Conservation (phyloP, 208 protist species). For the Tetramitus jugosus region DNA sequence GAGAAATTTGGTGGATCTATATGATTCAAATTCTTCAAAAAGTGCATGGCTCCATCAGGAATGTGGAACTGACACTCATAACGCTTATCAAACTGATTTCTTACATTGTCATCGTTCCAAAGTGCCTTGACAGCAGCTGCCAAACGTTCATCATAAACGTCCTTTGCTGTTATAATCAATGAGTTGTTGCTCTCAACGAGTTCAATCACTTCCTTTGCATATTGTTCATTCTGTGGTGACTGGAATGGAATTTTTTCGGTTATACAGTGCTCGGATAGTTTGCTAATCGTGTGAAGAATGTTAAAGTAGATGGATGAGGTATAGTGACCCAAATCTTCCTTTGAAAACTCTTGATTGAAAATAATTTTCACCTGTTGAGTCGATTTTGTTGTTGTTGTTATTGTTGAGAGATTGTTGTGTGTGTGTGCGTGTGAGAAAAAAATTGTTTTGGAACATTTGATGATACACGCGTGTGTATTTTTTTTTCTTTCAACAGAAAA, state of each 20-base stretch:
- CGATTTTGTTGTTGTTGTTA: too few species aligned
- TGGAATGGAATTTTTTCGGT: background rate
- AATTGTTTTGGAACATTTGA: too few species aligned
- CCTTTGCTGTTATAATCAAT: background rate
- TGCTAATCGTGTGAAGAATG: background rate
- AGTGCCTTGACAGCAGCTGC: background rate
- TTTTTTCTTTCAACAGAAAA: too few species aligned
- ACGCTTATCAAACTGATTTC: constrained; percentile 32
- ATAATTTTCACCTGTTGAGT: too few species aligned
- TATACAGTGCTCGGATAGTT: background rate
- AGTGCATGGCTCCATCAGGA: constrained; percentile 24
- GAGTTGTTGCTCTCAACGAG: background rate
- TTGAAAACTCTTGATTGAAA: too few species aligned
- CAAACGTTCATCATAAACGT: background rate
- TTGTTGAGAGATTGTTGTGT: too few species aligned
- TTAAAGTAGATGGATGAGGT: constrained; percentile 16
- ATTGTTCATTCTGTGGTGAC: background rate
- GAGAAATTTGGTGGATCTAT: constrained; percentile 2
- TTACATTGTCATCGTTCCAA: background rate
- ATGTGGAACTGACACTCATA: constrained; percentile 25
- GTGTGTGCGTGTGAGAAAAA: too few species aligned
- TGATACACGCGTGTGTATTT: too few species aligned
- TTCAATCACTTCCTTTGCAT: background rate
- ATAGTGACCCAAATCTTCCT: too few species aligned
- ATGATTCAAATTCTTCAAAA: constrained; percentile 24